Base-by-base conservation (phyloP, 805 yeast genomes). In the Yarrowia divulgata region DNA sequence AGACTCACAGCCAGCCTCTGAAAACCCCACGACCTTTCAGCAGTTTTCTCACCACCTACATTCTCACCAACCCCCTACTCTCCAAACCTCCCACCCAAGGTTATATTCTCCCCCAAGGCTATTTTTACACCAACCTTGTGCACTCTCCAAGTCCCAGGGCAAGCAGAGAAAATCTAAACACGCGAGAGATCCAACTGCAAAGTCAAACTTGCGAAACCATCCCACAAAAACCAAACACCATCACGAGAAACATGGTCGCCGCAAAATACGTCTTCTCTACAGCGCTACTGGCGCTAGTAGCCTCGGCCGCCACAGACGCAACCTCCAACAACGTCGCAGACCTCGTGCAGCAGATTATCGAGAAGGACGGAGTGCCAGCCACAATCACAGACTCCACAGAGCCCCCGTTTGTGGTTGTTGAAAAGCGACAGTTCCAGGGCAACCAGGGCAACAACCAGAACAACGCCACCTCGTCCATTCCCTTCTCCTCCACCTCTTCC, bases 331-430 rank as follows among this genome's bases (percentile, higher is more conserved):
- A 60, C 34, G 52, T 60, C 13, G 66, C 66, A 12, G 52, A 60
- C 66, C 66, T 60, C 19, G 16, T 60, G 42, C 66, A 60, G 66
- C 52, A 60, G 42, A 34, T 60, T 19, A 18, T 60, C 52, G 66
- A 60, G 14, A 34, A 60, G 23, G 42, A 60, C 42, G 23, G 19
- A 1, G 29, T 12, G 10, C 23, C 34, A 23, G 29, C 29, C 19
- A 9, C 40, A 40, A 34, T 14, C 60, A 54, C 60, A 37, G 45
- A 54, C 18, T 16, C 10, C 40, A 23, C 32, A 5, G 64, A 60
- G 14, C 14, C 52, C 12, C 66, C 52, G 3, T 43, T 60, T 45
- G 66, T 60, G 34, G 42, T 60, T 8, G 42, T 60, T 2, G 66
- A 60, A 8, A 60, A 60, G 32, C 66, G 66, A 3, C 63, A 57